phyloP scores from a whole-genome alignment of 805 yeast genomes.

The Spathaspora gorwiae region DNA sequence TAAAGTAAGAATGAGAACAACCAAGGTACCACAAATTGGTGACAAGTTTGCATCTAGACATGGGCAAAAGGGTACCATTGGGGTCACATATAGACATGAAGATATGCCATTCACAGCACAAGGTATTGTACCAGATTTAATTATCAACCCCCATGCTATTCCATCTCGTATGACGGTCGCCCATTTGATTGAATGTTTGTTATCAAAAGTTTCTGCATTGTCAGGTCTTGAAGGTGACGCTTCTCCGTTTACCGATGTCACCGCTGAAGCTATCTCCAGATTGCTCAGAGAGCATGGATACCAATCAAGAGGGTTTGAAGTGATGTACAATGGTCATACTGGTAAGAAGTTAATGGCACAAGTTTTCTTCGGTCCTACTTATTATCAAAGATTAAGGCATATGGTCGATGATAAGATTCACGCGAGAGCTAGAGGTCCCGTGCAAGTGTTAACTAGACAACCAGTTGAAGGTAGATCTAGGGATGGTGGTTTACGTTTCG shows the following conservation, averaged over 20 bases:
- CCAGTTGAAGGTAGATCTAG: slow-evolving; percentile 99
- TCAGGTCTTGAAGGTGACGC: slow-evolving; percentile 99
- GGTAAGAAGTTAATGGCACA: slow-evolving; percentile 98
- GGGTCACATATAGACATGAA: slow-evolving; percentile 97
- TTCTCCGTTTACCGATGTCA: slow-evolving; percentile 96
- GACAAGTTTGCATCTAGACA: slow-evolving; percentile 99
- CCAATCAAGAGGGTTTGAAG: slow-evolving; percentile 97
- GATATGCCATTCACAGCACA: slow-evolving; percentile 97
- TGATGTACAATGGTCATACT: slow-evolving; percentile 98
- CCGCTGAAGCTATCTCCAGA: slow-evolving; percentile 94
- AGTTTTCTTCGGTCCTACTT: slow-evolving; percentile 98
- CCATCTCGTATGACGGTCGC: slow-evolving; percentile 99
- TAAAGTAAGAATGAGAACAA: slow-evolving; percentile 97
- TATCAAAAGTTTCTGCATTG: slow-evolving; percentile 90
- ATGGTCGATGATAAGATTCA: slow-evolving; percentile 99
- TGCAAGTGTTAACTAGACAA: slow-evolving; percentile 94
- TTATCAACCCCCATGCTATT: slow-evolving; percentile 98
- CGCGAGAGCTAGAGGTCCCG: slow-evolving; percentile 99
- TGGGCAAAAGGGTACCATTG: slow-evolving; percentile 99
- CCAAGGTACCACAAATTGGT: slow-evolving; percentile 98
- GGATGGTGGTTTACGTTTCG: slow-evolving; percentile 98
- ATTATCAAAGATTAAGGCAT: slow-evolving; percentile 96
- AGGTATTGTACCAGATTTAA: slow-evolving; percentile 95
- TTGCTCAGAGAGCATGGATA: slow-evolving; percentile 92
- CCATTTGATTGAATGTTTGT: slow-evolving; percentile 95